phyloP scores from a whole-genome alignment of 2,329 filamentous ascomycete genomes.

The Pyrenophora graminea region DNA sequence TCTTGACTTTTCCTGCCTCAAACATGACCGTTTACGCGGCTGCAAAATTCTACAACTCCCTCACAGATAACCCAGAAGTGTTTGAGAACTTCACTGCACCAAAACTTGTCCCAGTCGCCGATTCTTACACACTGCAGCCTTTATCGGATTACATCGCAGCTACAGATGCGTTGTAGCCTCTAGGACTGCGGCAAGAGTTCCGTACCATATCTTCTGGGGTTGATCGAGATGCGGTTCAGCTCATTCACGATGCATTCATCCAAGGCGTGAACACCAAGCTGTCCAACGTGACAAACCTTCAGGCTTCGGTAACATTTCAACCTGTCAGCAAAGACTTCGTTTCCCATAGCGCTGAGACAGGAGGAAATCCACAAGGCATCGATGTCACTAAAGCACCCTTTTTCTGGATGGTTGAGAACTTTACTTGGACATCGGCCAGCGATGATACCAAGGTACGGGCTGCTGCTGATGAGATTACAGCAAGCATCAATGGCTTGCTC shows the following conservation, averaged over 20 bases:
- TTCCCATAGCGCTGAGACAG: constrained; percentile 13
- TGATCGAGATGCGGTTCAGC: constrained; percentile 17
- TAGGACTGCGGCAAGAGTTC: constrained; percentile 23
- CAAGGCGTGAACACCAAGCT: constrained; percentile 11
- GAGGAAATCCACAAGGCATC: constrained; percentile 28
- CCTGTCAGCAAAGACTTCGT: constrained; percentile 27
- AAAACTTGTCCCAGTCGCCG: constrained; percentile 16
- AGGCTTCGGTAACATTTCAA: constrained; percentile 25
- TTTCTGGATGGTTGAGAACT: constrained; percentile 26
- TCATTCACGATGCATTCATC: constrained; percentile 22
- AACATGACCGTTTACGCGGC: constrained; percentile 23
- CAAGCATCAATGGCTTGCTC: constrained; percentile 12
- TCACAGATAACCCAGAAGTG: constrained; percentile 10
- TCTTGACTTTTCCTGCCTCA: constrained; percentile 17
- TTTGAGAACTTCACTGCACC: constrained; percentile 32
- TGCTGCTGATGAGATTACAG: constrained; percentile 14
- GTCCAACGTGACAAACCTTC: constrained; percentile 3
- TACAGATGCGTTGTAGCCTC: constrained; percentile 15
- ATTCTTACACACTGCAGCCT: constrained; percentile 19
- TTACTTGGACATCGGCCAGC: constrained; percentile 10
- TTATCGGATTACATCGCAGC: constrained; percentile 17
- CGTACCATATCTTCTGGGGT: constrained; percentile 20
- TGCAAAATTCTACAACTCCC: constrained; percentile 27
- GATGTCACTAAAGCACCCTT: constrained; percentile 18
- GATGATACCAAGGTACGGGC: constrained; percentile 14